Evolutionary conservation across 2,329 filamentous ascomycete species (phyloP), one percentile per base, ranked within the genome.

Genomic region (Westerdykella aurantiaca): DNA sequence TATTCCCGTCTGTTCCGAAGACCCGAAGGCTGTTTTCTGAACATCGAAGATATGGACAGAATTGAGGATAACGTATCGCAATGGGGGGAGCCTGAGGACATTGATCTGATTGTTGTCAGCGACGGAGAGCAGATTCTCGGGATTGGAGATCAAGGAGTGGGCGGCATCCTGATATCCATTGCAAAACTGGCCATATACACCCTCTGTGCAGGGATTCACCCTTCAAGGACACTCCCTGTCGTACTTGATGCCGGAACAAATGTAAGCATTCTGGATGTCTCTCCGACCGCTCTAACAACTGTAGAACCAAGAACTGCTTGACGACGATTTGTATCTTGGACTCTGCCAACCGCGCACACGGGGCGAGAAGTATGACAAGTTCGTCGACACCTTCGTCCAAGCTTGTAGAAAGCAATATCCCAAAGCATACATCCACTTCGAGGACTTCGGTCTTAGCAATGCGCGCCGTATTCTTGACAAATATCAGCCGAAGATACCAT

Each of bases 81-180:
- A 48, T 90, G 83, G 76, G 85, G 83, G 0, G 70, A 71, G 0
- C 69, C 78, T 0, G 85, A 89, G 3, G 86, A 93, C 44, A 81
- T 95, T 29, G 89, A 95, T 66, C 83, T 94, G 56, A 93, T 95
- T 49, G 88, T 93, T 5, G 87, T 93, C 6, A 88, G 85, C 35
- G 88, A 90, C 74, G 72, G 71, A 49, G 72, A 79, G 58, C 50
- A 89, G 69, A 95, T 95, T 38, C 75, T 95, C 0, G 88, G 89
- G 1, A 94, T 95, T 46, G 88, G 89, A 1, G 89, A 95, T 58
- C 88, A 95, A 68, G 89, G 89, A 1, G 84, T 88, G 1, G 88
- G 89, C 5, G 88, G 84, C 2, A 85, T 95, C 41, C 73, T 94
- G 33, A 95, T 95, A 46, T 89, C 85, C 2, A 76, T 88, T 1